Conservation (phyloP, 345 rosid genomes). For the Capsella bursapastoris region DNA sequence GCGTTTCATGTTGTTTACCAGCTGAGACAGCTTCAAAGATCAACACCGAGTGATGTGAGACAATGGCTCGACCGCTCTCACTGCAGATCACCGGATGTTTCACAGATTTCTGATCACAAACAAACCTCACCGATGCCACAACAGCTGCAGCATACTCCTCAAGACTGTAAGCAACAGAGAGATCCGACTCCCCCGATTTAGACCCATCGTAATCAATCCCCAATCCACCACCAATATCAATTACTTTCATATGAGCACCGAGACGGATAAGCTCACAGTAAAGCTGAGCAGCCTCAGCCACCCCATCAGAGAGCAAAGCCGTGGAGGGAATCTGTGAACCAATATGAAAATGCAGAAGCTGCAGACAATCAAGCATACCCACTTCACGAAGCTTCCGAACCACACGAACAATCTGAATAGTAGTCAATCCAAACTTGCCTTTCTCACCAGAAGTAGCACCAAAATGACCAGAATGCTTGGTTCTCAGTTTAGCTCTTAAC, state of each 20-base stretch:
- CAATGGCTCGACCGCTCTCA: conserved; percentile 92
- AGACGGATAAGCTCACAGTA: conserved; percentile 90
- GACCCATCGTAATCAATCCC: conserved; percentile 97
- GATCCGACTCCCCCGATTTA: conserved; percentile 77
- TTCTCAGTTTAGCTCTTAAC: conserved; percentile 81
- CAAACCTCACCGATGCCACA: conserved; percentile 62
- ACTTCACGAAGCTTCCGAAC: conserved; percentile 60
- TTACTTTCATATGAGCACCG: conserved; percentile 78
- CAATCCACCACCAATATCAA: conserved; percentile 89
- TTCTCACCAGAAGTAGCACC: conserved; percentile 99
- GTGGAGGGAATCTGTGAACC: conserved; percentile 95
- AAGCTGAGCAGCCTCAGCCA: conserved; percentile 83
- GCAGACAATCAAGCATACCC: conserved; percentile 86
- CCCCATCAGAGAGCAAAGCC: conserved; percentile 69
- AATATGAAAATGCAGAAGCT: conserved; percentile 86
- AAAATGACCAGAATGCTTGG: conserved; percentile 90
- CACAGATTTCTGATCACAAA: conserved; percentile 71
- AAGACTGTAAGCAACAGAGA: conserved; percentile 83
- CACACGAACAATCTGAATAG: conserved; percentile 77
- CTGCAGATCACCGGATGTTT: conserved; percentile 86
- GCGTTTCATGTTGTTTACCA: conserved; percentile 43
- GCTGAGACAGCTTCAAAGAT: conserved; percentile 84
- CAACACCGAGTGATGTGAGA: conserved; percentile 87
- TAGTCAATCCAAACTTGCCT: conserved; percentile 88
- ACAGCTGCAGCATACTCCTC: conserved; percentile 88